Percentiles rank a stretch among this genome's conserved stretches.
phyloP scores from a whole-genome alignment of 768 basidiomycete genomes.

The Termitomyces sp. region DNA sequence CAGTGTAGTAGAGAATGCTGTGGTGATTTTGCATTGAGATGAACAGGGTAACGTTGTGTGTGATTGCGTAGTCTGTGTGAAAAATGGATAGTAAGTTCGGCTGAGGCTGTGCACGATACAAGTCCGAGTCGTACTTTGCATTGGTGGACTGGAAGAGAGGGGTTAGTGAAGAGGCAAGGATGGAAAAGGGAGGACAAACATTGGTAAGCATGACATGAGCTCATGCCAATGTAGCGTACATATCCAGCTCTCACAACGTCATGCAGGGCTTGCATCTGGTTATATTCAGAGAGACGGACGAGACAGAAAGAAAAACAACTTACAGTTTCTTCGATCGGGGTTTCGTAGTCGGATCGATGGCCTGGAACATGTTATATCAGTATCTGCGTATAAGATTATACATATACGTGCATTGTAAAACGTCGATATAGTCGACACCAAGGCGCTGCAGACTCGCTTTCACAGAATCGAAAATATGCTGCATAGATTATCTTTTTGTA shows the following conservation, averaged over 20 bases:
- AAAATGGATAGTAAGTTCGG: too few species aligned
- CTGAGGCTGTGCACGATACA: neutral
- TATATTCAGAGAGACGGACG: conserved; percentile 21
- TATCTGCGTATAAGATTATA: neutral
- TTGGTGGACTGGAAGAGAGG: conserved; percentile 38
- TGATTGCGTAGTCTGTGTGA: conserved; percentile 49
- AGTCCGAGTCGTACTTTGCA: conserved; percentile 40
- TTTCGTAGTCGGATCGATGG: conserved; percentile 51
- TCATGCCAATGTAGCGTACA: conserved; percentile 24
- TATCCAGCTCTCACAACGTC: too few species aligned
- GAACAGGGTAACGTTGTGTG: conserved; percentile 52
- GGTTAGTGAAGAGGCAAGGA: neutral
- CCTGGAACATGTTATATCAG: conserved; percentile 18
- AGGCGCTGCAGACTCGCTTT: conserved; percentile 59
- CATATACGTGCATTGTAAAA: conserved; percentile 50
- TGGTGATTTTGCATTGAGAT: conserved; percentile 70
- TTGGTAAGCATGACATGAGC: conserved; percentile 50
- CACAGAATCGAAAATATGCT: conserved; percentile 72
- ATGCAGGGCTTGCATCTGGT: too few species aligned
- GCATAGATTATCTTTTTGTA: neutral
- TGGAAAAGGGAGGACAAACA: conserved; percentile 26
- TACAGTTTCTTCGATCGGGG: conserved; percentile 54
- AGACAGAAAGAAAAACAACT: neutral
- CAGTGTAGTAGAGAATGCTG: conserved; percentile 46
- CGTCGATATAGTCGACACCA: conserved; percentile 71